Percentiles rank a stretch among this genome's conserved stretches.
Evolutionary conservation across 1,284 basidiomycete species (phyloP).

Genomic region (Termitomyces sp.): DNA sequence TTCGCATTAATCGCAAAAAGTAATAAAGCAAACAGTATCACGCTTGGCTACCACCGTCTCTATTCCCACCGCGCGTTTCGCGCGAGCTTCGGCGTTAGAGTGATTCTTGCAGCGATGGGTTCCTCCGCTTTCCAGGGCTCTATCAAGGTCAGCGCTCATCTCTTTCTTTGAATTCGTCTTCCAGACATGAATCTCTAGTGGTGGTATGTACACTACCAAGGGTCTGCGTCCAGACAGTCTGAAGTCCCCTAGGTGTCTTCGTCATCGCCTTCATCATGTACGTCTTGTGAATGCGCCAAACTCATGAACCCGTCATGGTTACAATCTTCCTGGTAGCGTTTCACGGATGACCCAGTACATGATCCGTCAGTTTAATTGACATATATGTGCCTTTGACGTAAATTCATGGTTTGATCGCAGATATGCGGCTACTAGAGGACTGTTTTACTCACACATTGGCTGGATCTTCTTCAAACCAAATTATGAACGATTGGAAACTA

Average conservation of each 20-base stretch:
- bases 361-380: neutral
- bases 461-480: conserved; percentile 80
- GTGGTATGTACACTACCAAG: neutral
- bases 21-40: conserved; percentile 41
- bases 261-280: conserved; percentile 2
- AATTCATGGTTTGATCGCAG: conserved; percentile 24
- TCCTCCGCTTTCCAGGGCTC: conserved; percentile 55
- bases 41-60: conserved; percentile 72
- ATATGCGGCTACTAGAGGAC: conserved; percentile 68
- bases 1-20: neutral
- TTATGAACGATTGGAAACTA: conserved; percentile 57
- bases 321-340: neutral
- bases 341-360: conserved; percentile 2
- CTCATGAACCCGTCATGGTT: neutral
- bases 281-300: neutral
- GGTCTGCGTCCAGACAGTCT: neutral
- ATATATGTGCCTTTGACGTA: neutral
- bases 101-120: conserved; percentile 59
- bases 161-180: neutral
- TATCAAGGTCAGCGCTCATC: conserved; percentile 29
- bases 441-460: conserved; percentile 76
- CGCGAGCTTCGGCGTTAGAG: conserved; percentile 50
- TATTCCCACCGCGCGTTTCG: conserved; percentile 72
- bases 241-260: neutral
- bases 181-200: neutral